A percentile compares a stretch with the other conserved stretches of the same genome.
Conservation (phyloP, 2,329 filamentous ascomycete species). For the Purpureocillium lavendulum region DNA sequence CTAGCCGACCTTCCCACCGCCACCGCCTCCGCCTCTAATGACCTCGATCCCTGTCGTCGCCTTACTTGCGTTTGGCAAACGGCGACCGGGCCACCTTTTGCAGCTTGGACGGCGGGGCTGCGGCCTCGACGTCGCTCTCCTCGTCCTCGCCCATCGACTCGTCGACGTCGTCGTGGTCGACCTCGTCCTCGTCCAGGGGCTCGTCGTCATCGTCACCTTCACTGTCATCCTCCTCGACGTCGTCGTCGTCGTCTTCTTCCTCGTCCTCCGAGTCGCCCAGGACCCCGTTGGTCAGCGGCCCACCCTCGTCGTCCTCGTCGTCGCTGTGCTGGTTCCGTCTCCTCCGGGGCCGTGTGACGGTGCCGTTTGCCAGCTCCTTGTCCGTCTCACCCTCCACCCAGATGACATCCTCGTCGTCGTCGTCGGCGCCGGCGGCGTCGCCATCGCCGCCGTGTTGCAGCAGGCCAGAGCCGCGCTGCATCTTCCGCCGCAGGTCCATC, state of each 20-base stretch:
- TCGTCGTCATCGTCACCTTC: slow-evolving; percentile 39
- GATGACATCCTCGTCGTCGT: slow-evolving; percentile 63
- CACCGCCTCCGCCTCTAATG: background rate
- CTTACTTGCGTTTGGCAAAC: slow-evolving; percentile 26
- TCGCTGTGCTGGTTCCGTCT: slow-evolving; percentile 39
- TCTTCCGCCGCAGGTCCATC: slow-evolving; percentile 66
- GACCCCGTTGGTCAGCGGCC: slow-evolving; percentile 45
- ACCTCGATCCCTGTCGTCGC: background rate
- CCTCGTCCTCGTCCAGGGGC: slow-evolving; percentile 49
- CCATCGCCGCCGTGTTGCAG: slow-evolving; percentile 39
- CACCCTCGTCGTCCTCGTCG: slow-evolving; percentile 52
- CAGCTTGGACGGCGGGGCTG: slow-evolving; percentile 37
- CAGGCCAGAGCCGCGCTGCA: slow-evolving; percentile 39
- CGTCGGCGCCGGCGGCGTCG: slow-evolving; percentile 46
- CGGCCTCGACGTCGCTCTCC: slow-evolving; percentile 40
- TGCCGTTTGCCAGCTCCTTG: slow-evolving; percentile 23
- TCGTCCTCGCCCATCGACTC: slow-evolving; percentile 49
- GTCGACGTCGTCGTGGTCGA: slow-evolving; percentile 48
- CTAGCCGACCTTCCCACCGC: background rate
- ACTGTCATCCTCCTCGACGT: slow-evolving; percentile 27
- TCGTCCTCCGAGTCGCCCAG: slow-evolving; percentile 54
- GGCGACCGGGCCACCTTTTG: slow-evolving; percentile 28
- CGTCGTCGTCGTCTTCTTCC: slow-evolving; percentile 35
- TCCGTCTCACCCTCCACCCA: slow-evolving; percentile 80
- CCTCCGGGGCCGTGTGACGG: slow-evolving; percentile 19